Percentiles rank a stretch among this genome's conserved stretches.
These are phyloP conservation scores for Vicia villosa DNA, from an alignment of 306 rosid genomes.

Conservation along the genomic window DNA sequence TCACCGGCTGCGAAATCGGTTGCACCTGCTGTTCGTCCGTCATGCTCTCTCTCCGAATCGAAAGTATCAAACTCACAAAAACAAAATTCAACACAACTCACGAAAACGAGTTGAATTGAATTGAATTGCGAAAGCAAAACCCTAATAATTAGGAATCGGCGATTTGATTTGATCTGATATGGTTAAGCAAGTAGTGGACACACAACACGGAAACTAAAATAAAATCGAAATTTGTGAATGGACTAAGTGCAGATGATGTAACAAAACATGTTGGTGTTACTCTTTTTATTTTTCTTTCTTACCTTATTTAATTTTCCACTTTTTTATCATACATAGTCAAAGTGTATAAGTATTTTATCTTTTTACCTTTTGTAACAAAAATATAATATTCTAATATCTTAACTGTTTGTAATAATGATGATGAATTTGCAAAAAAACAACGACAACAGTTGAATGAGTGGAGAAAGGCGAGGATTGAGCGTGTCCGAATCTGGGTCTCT, in stretches of 20 bases:
- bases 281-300: constrained; percentile 27
- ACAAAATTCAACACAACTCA: background rate
- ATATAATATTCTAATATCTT: too few species aligned
- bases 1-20: background rate
- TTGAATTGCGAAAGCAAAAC: constrained; percentile 42
- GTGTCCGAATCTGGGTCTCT: constrained; percentile 46
- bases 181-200: constrained; percentile 32
- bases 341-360: background rate
- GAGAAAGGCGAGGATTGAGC: constrained; percentile 53
- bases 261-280: constrained; percentile 30
- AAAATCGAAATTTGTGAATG: constrained; percentile 22
- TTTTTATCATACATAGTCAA: background rate
- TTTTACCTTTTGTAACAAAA: background rate
- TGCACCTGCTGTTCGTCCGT: constrained; percentile 34
- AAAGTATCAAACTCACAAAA: background rate
- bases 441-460: constrained; percentile 29
- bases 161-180: constrained; percentile 35
- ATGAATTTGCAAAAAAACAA: too few species aligned
- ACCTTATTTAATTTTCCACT: background rate
- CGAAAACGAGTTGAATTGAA: background rate
- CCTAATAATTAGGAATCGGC: constrained; percentile 61
- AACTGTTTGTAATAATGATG: too few species aligned
- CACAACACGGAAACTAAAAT: constrained; percentile 40
- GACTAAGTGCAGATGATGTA: constrained; percentile 55
- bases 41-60: background rate